Evolutionary conservation across 2,329 filamentous ascomycete species (phyloP).

Genomic region (Phoma sp.): DNA sequence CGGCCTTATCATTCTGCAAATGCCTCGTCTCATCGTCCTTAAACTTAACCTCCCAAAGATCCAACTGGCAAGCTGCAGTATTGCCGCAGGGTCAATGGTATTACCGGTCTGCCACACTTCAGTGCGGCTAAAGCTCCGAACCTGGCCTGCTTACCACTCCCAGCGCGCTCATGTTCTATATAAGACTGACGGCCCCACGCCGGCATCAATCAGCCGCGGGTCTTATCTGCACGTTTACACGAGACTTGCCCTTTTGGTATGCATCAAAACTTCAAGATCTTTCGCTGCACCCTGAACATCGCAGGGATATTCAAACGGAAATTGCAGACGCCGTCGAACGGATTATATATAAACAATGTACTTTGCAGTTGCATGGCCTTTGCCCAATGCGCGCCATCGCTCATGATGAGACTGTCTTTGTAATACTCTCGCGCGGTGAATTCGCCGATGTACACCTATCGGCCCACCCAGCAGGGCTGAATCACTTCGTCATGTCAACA

Average conservation of each 20-base stretch:
- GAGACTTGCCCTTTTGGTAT: slow-evolving; percentile 1
- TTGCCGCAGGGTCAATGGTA: background rate
- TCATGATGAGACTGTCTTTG: background rate
- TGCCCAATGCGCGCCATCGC: background rate
- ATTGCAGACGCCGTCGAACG: background rate
- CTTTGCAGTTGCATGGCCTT: no score
- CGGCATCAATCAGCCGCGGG: slow-evolving; percentile 8
- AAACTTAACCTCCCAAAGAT: no score
- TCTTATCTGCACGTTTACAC: slow-evolving; percentile 6
- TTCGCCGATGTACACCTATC: slow-evolving; percentile 20
- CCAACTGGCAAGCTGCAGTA: no score
- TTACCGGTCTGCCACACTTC: background rate
- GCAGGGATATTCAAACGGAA: background rate
- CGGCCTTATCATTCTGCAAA: no score
- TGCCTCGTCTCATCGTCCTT: no score
- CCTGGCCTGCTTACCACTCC: background rate
- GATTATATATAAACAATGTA: background rate
- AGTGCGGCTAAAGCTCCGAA: background rate
- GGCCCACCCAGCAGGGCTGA: slow-evolving; percentile 12
- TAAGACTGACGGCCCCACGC: slow-evolving; percentile 1
- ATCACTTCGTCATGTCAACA: slow-evolving; percentile 15
- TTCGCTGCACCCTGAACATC: background rate
- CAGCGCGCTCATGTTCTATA: background rate
- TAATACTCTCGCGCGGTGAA: slow-evolving; percentile 7
- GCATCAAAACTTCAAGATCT: background rate